A percentile compares a stretch with the other conserved stretches of the same genome.
Evolutionary conservation across 305 asterid genomes (phyloP).

Genomic region (Fraxinus dipetala): DNA sequence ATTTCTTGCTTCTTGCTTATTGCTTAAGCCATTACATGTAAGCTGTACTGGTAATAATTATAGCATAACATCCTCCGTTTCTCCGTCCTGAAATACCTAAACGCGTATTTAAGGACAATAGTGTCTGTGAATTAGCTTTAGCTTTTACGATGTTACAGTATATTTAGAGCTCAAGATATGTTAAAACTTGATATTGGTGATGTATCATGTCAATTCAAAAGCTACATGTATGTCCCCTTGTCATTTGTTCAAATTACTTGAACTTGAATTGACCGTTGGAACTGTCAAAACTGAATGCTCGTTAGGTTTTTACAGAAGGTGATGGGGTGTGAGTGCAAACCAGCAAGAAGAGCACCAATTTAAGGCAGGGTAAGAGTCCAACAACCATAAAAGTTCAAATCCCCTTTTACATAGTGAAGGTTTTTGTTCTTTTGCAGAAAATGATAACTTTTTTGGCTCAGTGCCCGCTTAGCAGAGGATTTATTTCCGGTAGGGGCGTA

Average conservation of each 20-base stretch:
- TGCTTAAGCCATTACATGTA: constrained; percentile 17
- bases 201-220: neutral
- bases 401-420: neutral
- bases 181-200: neutral
- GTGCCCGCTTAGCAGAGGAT: neutral
- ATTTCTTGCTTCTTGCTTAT: constrained; percentile 25
- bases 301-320: neutral
- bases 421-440: neutral
- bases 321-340: neutral
- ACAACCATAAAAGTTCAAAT: neutral
- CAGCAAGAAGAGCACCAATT: neutral
- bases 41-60: constrained; percentile 28
- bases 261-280: neutral
- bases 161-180: neutral
- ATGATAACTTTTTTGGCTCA: neutral
- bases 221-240: neutral
- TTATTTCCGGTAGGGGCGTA: neutral
- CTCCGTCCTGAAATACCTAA: neutral
- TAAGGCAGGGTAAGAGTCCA: neutral
- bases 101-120: neutral
- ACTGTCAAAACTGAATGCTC: neutral
- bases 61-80: constrained; percentile 16
- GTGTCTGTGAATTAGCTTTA: neutral
- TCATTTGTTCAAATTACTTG: neutral
- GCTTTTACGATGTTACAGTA: neutral